phyloP scores from a whole-genome alignment of 345 rosid species.

The Citrus hindsii region DNA sequence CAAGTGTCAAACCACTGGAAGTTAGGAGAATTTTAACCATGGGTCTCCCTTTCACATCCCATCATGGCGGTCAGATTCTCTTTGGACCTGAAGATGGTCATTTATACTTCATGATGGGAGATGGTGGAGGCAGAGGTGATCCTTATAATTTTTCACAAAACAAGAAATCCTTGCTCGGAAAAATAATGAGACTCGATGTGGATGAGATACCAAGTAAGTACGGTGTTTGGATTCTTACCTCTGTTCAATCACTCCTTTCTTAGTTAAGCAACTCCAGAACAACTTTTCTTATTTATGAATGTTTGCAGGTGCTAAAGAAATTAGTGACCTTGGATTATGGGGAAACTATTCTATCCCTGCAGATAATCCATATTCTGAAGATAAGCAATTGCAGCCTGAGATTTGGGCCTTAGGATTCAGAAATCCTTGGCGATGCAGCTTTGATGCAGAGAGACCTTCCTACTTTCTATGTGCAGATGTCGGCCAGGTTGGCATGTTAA shows the following conservation, averaged over 20 bases:
- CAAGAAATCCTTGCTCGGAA: slow-evolving; percentile 95
- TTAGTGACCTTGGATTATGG: slow-evolving; percentile 53
- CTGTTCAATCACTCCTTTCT: neutral
- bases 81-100: slow-evolving; percentile 90
- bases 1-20: slow-evolving; percentile 57
- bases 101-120: slow-evolving; percentile 93
- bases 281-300: neutral
- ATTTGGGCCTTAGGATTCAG: slow-evolving; percentile 66
- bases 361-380: slow-evolving; percentile 65
- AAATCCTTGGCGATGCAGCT: slow-evolving; percentile 86
- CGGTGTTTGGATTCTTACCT: neutral
- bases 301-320: slow-evolving; percentile 44
- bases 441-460: slow-evolving; percentile 64
- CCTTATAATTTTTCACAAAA: slow-evolving; percentile 83
- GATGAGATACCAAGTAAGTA: slow-evolving; percentile 75
- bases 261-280: neutral
- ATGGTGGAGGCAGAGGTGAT: slow-evolving; percentile 78
- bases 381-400: slow-evolving; percentile 49
- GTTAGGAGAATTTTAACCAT: slow-evolving; percentile 89
- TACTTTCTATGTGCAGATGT: slow-evolving; percentile 80
- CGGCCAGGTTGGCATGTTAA: slow-evolving; percentile 57
- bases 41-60: slow-evolving; percentile 88
- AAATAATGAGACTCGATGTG: slow-evolving; percentile 84
- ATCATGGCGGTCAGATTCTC: slow-evolving; percentile 92
- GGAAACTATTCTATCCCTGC: slow-evolving; percentile 75